These are phyloP conservation scores for Hordeum vulgare DNA, from an alignment of 176 grass and related monocot genomes.

Conservation along the genomic window DNA sequence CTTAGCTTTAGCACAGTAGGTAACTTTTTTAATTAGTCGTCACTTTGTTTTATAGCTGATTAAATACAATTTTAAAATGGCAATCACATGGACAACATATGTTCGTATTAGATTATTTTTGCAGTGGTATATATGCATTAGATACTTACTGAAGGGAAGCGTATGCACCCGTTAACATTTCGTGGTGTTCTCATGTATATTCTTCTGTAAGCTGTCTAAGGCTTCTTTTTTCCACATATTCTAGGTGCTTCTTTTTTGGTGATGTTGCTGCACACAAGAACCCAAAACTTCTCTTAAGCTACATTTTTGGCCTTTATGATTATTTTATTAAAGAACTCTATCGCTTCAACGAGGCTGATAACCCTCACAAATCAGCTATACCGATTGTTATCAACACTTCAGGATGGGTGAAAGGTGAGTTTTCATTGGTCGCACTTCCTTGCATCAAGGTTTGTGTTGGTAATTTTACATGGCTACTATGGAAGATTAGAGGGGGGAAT, in stretches of 20 bases:
- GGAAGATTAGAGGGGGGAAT: background rate
- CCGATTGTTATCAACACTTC: slow-evolving; percentile 82
- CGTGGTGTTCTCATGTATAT: background rate
- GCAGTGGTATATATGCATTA: background rate
- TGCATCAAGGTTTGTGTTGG: background rate
- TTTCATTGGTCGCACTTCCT: background rate
- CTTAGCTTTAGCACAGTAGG: background rate
- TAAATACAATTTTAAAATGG: background rate
- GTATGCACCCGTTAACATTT: background rate
- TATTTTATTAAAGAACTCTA: slow-evolving; percentile 52
- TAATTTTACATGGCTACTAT: background rate
- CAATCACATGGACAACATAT: background rate
- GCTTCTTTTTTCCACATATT: background rate
- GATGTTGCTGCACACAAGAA: slow-evolving; percentile 46
- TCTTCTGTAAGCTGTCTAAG: slow-evolving; percentile 16
- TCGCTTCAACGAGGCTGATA: slow-evolving; percentile 16
- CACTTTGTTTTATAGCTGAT: background rate
- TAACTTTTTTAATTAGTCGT: background rate
- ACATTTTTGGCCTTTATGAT: slow-evolving; percentile 55
- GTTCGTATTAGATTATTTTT: too few relatives aligned
- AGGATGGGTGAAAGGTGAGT: slow-evolving; percentile 80
- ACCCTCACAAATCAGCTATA: slow-evolving; percentile 29
- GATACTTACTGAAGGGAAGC: background rate
- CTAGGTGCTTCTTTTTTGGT: slow-evolving; percentile 70
- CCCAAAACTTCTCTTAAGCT: slow-evolving; percentile 44